These are phyloP conservation scores for Oleoguttula mirabilis DNA, from an alignment of 495 filamentous ascomycete species.

Conservation along the genomic window DNA sequence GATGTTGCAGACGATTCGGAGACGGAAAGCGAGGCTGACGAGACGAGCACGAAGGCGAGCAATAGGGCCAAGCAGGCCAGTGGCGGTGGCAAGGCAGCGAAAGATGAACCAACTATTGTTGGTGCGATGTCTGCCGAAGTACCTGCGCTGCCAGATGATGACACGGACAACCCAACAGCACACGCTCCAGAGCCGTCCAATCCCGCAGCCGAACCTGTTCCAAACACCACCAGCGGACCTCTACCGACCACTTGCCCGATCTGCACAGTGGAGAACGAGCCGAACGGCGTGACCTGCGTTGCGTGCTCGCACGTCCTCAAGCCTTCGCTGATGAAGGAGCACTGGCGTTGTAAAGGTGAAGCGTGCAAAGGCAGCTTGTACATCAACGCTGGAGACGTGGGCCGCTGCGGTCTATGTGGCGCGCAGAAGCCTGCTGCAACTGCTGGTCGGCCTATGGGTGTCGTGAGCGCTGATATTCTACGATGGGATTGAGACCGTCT, in stretches of 20 bases:
- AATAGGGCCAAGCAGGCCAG: too few species aligned
- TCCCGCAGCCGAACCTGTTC: too few species aligned
- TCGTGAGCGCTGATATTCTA: constrained; percentile 11
- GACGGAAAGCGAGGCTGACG: constrained; percentile 14
- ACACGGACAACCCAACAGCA: too few species aligned
- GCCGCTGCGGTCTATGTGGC: constrained; percentile 56
- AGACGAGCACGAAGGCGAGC: background rate
- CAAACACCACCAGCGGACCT: too few species aligned
- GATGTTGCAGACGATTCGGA: constrained; percentile 1
- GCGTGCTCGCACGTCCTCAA: constrained; percentile 57
- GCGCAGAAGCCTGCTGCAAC: constrained; percentile 16
- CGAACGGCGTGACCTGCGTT: constrained; percentile 40
- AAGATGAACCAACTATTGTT: background rate
- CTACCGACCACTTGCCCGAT: constrained; percentile 41
- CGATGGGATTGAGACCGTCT: constrained; percentile 17
- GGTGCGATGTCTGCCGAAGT: background rate
- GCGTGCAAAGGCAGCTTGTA: constrained; percentile 43
- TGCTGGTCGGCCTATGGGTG: constrained; percentile 3
- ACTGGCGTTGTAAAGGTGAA: constrained; percentile 49
- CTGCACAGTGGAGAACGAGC: constrained; percentile 51
- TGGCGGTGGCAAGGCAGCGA: too few species aligned
- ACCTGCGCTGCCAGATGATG: too few species aligned
- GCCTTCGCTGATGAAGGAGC: constrained; percentile 32
- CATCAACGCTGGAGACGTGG: constrained; percentile 52
- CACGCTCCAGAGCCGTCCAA: too few species aligned